These are phyloP conservation scores for Aspergillus clavatus DNA, from an alignment of 2,329 filamentous ascomycete genomes.

Conservation along the genomic window DNA sequence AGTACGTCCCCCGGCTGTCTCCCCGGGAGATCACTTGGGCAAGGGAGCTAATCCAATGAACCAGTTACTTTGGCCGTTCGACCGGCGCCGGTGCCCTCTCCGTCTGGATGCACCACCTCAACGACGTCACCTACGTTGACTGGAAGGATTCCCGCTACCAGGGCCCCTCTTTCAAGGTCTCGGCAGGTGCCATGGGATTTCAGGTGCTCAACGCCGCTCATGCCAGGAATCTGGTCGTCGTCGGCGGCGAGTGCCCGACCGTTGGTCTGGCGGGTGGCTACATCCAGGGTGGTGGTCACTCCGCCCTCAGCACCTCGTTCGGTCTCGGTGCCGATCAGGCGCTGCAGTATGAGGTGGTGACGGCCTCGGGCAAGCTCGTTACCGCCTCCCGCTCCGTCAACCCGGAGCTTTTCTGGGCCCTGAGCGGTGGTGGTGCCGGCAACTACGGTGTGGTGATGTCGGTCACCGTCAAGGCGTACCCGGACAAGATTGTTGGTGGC, in stretches of 20 bases:
- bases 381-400: conserved; percentile 48
- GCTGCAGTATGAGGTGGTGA: conserved; percentile 53
- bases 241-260: conserved; percentile 52
- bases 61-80: conserved; percentile 50
- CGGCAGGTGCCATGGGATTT: conserved; percentile 50
- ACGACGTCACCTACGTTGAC: conserved; percentile 24
- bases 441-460: conserved; percentile 56
- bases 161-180: conserved; percentile 51
- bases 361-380: conserved; percentile 45
- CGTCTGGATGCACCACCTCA: conserved; percentile 33
- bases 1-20: conserved; percentile 18
- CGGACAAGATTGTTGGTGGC: conserved; percentile 41
- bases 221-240: conserved; percentile 45
- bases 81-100: conserved; percentile 52
- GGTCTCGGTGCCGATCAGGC: conserved; percentile 59
- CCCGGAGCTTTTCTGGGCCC: conserved; percentile 58
- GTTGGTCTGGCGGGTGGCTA: conserved; percentile 59
- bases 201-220: conserved; percentile 48
- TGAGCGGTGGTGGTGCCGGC: conserved; percentile 56
- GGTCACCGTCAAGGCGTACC: conserved; percentile 51
- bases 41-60: not conserved
- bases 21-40: not conserved
- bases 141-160: conserved; percentile 43
- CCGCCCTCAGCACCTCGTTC: conserved; percentile 48
- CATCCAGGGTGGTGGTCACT: conserved; percentile 58